Conservation (phyloP, 1,284 basidiomycete species). For the Irpex sp. region DNA sequence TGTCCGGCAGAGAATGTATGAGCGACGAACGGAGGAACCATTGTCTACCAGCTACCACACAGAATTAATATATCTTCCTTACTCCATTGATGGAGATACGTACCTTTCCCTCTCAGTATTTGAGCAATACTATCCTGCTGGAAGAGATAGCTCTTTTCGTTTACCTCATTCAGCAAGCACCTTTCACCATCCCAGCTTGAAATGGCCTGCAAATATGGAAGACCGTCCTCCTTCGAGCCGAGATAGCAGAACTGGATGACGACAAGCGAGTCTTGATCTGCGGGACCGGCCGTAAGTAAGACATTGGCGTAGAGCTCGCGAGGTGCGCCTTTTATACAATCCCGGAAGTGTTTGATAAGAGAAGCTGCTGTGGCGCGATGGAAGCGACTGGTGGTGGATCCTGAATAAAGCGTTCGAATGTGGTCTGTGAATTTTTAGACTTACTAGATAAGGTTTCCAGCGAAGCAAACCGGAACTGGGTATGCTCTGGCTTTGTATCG, state of each 20-base stretch:
- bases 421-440: not conserved
- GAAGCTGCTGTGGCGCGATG: conserved; percentile 80
- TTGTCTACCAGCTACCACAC: conserved; percentile 61
- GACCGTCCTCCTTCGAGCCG: conserved; percentile 70
- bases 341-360: conserved; percentile 87
- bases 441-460: conserved; percentile 87
- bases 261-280: conserved; percentile 75
- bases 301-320: conserved; percentile 86
- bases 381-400: conserved; percentile 59
- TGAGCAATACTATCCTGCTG: conserved; percentile 91
- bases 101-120: conserved; percentile 78
- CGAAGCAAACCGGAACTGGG: conserved; percentile 85
- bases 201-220: conserved; percentile 77
- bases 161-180: conserved; percentile 83
- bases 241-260: conserved; percentile 90
- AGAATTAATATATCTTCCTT: not conserved
- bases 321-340: conserved; percentile 86
- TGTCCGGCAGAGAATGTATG: conserved; percentile 79
- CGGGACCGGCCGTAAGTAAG: conserved; percentile 84
- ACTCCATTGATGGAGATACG: conserved; percentile 14
- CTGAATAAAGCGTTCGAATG: not conserved
- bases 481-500: conserved; percentile 84
- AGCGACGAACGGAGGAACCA: conserved; percentile 87
- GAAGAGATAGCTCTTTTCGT: conserved; percentile 82
- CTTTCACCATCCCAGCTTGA: conserved; percentile 82